A percentile compares a stretch with the other conserved stretches of the same genome.
phyloP scores from a whole-genome alignment of 2,329 filamentous ascomycete genomes.

The Chalara sp. region DNA sequence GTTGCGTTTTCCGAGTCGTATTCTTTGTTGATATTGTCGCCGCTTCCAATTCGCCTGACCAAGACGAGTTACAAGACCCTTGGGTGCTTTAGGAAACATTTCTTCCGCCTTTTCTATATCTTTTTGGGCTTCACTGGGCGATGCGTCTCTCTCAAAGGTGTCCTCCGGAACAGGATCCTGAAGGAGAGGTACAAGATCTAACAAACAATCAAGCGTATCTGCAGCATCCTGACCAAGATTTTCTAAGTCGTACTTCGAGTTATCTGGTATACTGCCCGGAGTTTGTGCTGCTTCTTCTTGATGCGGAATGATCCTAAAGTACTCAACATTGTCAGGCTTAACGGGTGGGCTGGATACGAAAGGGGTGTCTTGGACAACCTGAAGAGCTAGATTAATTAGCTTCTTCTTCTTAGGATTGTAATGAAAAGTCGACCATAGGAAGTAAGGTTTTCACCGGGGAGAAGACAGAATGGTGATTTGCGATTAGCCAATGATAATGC shows the following conservation, averaged over 20 bases:
- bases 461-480: too few relatives aligned
- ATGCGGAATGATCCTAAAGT: not conserved
- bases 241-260: not conserved
- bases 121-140: conserved; percentile 1
- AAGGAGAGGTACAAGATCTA: conserved; percentile 3
- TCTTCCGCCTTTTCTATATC: conserved; percentile 3
- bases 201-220: conserved; percentile 2
- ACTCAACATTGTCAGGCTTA: too few relatives aligned
- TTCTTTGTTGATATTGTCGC: conserved; percentile 3
- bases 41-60: conserved; percentile 6
- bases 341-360: too few relatives aligned
- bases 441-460: too few relatives aligned
- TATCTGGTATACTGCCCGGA: not conserved
- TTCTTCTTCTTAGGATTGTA: too few relatives aligned
- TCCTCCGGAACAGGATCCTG: conserved; percentile 6
- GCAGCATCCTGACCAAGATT: not conserved
- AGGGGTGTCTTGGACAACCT: too few relatives aligned
- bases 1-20: too few relatives aligned
- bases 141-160: conserved; percentile 1
- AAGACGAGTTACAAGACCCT: conserved; percentile 3
- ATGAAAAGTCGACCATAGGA: too few relatives aligned
- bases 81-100: conserved; percentile 5
- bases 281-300: not conserved
- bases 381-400: too few relatives aligned
- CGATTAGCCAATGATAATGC: too few relatives aligned